These are phyloP conservation scores for Hypoxylon fuscum DNA, from an alignment of 495 filamentous ascomycete species.

Conservation along the genomic window DNA sequence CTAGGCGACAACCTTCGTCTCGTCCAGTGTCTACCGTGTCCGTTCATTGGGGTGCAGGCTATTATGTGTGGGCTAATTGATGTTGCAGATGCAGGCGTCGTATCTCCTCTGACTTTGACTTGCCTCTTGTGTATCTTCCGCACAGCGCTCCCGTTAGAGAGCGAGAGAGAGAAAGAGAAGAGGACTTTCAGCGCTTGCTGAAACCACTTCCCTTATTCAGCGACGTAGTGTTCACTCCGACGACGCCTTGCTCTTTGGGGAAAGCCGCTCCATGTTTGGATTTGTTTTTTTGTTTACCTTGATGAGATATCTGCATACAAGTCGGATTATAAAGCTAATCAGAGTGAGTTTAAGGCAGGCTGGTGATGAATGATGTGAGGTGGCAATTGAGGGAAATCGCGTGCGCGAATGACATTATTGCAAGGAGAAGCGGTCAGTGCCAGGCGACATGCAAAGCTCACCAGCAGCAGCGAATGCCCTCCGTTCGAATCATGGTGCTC, in stretches of 20 bases:
- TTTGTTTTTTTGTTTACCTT: constrained; percentile 12
- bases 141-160: constrained; percentile 13
- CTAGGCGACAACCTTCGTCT: constrained; percentile 34
- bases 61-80: constrained; percentile 37
- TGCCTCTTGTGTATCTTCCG: constrained; percentile 28
- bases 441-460: constrained; percentile 41
- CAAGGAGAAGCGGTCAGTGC: constrained; percentile 41
- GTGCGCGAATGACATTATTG: constrained; percentile 39
- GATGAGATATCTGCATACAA: no score
- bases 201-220: constrained; percentile 39
- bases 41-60: constrained; percentile 40
- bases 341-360: constrained; percentile 18
- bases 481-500: constrained; percentile 43
- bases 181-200: constrained; percentile 36
- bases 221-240: constrained; percentile 26
- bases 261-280: constrained; percentile 28
- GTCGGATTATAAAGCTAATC: constrained; percentile 22
- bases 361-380: constrained; percentile 3
- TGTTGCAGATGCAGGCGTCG: constrained; percentile 35
- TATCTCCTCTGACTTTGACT: constrained; percentile 28
- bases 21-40: constrained; percentile 19
- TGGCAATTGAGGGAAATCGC: constrained; percentile 40
- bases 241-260: constrained; percentile 25
- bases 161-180: constrained; percentile 3
- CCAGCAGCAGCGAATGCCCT: constrained; percentile 29